These are phyloP conservation scores for Fusarium virguliforme DNA, from an alignment of 2,329 filamentous ascomycete species.

Conservation along the genomic window DNA sequence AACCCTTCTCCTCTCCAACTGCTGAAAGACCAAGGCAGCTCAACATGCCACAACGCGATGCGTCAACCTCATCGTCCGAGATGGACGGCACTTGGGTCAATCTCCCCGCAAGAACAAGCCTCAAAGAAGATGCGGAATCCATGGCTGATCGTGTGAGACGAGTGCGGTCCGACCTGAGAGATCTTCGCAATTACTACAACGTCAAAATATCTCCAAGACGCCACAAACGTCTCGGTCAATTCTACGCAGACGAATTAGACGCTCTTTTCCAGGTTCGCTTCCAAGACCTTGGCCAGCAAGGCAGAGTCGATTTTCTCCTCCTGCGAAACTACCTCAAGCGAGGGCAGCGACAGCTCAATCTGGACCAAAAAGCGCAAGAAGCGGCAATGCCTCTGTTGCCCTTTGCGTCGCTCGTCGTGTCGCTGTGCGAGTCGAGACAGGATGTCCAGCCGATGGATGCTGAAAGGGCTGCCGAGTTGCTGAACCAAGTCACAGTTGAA, in stretches of 20 bases:
- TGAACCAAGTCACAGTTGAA: slow-evolving; percentile 57
- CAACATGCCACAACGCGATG: slow-evolving; percentile 23
- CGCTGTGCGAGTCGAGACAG: slow-evolving; percentile 66
- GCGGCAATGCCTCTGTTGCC: slow-evolving; percentile 61
- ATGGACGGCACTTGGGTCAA: slow-evolving; percentile 32
- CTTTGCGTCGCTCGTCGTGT: slow-evolving; percentile 60
- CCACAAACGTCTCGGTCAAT: slow-evolving; percentile 58
- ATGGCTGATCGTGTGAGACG: slow-evolving; percentile 62
- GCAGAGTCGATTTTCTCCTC: slow-evolving; percentile 66
- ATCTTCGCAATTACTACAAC: slow-evolving; percentile 67
- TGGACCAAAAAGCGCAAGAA: slow-evolving; percentile 57
- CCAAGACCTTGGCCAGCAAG: slow-evolving; percentile 58
- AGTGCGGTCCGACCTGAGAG: slow-evolving; percentile 62
- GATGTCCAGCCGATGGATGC: slow-evolving; percentile 61
- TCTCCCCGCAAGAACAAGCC: neutral
- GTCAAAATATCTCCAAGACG: slow-evolving; percentile 63
- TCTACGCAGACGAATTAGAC: slow-evolving; percentile 61
- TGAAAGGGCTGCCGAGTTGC: slow-evolving; percentile 60
- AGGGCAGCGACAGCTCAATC: slow-evolving; percentile 57
- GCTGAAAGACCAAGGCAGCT: neutral
- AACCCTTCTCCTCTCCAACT: slow-evolving; percentile 1
- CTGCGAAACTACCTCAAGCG: slow-evolving; percentile 64
- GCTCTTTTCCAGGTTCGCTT: slow-evolving; percentile 49
- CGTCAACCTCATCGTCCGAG: slow-evolving; percentile 22
- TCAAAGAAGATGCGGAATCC: slow-evolving; percentile 46